Conservation (phyloP, 768 basidiomycete species). For the Chalciporus sphaerocephalus region DNA sequence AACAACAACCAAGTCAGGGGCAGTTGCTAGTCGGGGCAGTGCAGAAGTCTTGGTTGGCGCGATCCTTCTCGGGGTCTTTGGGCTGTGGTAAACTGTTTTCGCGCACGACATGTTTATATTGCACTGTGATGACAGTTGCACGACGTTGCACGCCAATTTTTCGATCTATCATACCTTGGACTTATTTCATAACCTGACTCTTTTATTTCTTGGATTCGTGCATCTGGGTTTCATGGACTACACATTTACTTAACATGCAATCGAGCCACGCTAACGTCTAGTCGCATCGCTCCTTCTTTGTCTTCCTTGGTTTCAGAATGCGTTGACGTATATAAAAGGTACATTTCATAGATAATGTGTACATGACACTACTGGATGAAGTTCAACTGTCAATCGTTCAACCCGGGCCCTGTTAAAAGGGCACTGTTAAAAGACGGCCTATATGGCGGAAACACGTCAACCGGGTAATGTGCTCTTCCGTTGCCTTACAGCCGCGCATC, state of each 20-base stretch:
- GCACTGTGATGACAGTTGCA: background rate
- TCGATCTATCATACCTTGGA: constrained; percentile 7
- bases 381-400: background rate
- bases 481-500: constrained; percentile 37
- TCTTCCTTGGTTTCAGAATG: background rate
- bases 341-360: background rate
- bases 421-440: no score
- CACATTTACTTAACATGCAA: background rate
- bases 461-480: background rate
- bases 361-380: background rate
- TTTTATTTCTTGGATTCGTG: constrained; percentile 2
- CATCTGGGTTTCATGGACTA: background rate
- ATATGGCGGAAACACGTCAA: background rate
- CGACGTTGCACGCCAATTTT: background rate
- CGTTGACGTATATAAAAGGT: background rate
- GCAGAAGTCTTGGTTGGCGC: constrained; percentile 3
- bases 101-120: background rate
- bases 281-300: background rate
- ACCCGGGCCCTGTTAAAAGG: no score
- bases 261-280: background rate
- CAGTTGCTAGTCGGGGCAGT: background rate
- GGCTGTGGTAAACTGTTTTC: constrained; percentile 10
- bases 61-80: constrained; percentile 5
- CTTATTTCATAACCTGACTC: background rate
- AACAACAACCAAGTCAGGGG: background rate